Percentiles rank a stretch among this genome's conserved stretches.
Evolutionary conservation across 768 basidiomycete species (phyloP).

Genomic region (Pulveroboletus sp.): DNA sequence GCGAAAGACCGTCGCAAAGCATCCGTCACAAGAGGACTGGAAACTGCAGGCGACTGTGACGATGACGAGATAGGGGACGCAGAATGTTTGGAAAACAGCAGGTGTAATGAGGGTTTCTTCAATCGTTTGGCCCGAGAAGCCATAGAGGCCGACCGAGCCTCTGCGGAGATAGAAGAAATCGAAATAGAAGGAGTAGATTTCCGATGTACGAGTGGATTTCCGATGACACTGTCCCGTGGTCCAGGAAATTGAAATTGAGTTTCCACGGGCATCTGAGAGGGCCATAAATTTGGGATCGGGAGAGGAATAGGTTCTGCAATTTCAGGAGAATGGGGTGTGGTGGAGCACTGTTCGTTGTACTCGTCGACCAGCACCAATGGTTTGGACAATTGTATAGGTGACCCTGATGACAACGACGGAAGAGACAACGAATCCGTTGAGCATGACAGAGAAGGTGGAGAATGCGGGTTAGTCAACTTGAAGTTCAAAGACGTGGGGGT

Average conservation of each 20-base stretch:
- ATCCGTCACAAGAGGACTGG: conserved; percentile 7
- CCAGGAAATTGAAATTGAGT: conserved; percentile 48
- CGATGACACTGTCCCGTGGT: conserved; percentile 28
- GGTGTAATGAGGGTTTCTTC: conserved; percentile 69
- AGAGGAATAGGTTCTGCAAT: conserved; percentile 31
- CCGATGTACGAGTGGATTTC: conserved; percentile 32
- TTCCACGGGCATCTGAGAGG: conserved; percentile 12
- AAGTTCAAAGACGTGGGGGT: conserved; percentile 34
- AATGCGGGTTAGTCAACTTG: conserved; percentile 24
- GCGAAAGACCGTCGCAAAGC: conserved; percentile 25
- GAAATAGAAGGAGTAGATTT: conserved; percentile 37
- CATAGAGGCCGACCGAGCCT: conserved; percentile 38
- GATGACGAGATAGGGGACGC: conserved; percentile 42
- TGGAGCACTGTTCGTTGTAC: conserved; percentile 23
- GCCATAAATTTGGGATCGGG: conserved; percentile 23
- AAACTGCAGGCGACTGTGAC: conserved; percentile 25
- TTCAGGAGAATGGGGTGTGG: conserved; percentile 23
- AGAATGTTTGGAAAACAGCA: conserved; percentile 67
- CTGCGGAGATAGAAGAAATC: conserved; percentile 27
- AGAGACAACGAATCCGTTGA: conserved; percentile 62
- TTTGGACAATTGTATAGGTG: conserved; percentile 32
- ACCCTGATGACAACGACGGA: conserved; percentile 49
- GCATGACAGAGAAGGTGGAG: conserved; percentile 52
- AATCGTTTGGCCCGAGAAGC: conserved; percentile 34
- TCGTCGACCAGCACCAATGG: conserved; percentile 37